Conservation (phyloP, 371 early-diverging fungal species). For the Mortierella sp. region DNA sequence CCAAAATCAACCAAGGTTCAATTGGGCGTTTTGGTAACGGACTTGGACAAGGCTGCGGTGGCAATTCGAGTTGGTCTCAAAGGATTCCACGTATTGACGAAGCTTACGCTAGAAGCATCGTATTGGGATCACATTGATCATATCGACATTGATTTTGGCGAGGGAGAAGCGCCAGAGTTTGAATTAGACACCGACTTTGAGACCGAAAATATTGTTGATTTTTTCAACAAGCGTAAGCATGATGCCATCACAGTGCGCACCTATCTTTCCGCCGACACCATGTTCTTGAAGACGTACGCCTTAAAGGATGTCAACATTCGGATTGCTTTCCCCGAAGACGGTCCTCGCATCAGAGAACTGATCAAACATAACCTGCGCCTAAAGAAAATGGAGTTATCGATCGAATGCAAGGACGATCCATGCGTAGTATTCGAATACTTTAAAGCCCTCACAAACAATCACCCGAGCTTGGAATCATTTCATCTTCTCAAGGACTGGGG, state of each 20-base stretch:
- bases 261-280: conserved; percentile 15
- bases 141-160: conserved; percentile 28
- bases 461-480: conserved; percentile 32
- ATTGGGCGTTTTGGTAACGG: conserved; percentile 30
- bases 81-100: conserved; percentile 17
- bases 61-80: conserved; percentile 1
- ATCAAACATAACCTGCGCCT: conserved; percentile 34
- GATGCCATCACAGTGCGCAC: conserved; percentile 31
- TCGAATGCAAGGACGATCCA: conserved; percentile 30
- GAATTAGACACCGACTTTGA: conserved; percentile 6
- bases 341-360: conserved; percentile 42
- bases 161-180: background rate
- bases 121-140: conserved; percentile 34
- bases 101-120: conserved; percentile 27
- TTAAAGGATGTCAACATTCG: conserved; percentile 39
- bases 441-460: conserved; percentile 38
- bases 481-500: conserved; percentile 36
- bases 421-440: conserved; percentile 47
- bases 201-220: conserved; percentile 9
- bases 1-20: conserved; percentile 3
- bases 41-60: conserved; percentile 21
- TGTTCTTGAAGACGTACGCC: conserved; percentile 18
- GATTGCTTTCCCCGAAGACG: conserved; percentile 26
- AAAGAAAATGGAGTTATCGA: conserved; percentile 25
- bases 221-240: conserved; percentile 22